These are phyloP conservation scores for Lepraria neglecta DNA, from an alignment of 495 filamentous ascomycete genomes.

Conservation along the genomic window DNA sequence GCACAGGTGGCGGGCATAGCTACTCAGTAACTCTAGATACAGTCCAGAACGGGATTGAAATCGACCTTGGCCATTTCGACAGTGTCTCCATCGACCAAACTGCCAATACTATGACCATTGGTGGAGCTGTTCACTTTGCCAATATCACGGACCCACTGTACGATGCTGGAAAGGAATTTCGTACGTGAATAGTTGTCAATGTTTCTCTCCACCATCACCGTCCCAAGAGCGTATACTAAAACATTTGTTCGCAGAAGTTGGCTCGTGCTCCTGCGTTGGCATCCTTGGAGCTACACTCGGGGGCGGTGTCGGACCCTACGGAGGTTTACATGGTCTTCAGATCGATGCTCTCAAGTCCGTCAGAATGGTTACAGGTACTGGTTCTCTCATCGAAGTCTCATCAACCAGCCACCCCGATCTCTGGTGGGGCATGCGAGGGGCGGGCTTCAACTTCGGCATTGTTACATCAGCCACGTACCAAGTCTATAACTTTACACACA, in stretches of 20 bases:
- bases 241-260: constrained; percentile 16
- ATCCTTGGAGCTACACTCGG: constrained; percentile 35
- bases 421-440: constrained; percentile 36
- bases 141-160: constrained; percentile 29
- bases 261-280: constrained; percentile 29
- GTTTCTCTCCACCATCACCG: constrained; percentile 16
- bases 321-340: constrained; percentile 35
- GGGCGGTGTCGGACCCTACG: constrained; percentile 33
- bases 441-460: constrained; percentile 34
- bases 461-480: constrained; percentile 24
- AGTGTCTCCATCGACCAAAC: constrained; percentile 27
- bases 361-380: constrained; percentile 33
- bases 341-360: constrained; percentile 34
- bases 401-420: constrained; percentile 28
- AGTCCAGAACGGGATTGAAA: constrained; percentile 29
- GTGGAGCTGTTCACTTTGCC: constrained; percentile 28
- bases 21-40: constrained; percentile 28
- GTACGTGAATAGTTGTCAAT: constrained; percentile 20
- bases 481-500: constrained; percentile 25
- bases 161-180: constrained; percentile 27
- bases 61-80: constrained; percentile 31
- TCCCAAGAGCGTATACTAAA: constrained; percentile 11
- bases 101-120: constrained; percentile 28
- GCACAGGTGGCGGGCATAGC: constrained; percentile 31
- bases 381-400: constrained; percentile 29